A percentile compares a stretch with the other conserved stretches of the same genome.
phyloP scores from a whole-genome alignment of 2,329 filamentous ascomycete species.

The Cryoendolithus antarcticus region DNA sequence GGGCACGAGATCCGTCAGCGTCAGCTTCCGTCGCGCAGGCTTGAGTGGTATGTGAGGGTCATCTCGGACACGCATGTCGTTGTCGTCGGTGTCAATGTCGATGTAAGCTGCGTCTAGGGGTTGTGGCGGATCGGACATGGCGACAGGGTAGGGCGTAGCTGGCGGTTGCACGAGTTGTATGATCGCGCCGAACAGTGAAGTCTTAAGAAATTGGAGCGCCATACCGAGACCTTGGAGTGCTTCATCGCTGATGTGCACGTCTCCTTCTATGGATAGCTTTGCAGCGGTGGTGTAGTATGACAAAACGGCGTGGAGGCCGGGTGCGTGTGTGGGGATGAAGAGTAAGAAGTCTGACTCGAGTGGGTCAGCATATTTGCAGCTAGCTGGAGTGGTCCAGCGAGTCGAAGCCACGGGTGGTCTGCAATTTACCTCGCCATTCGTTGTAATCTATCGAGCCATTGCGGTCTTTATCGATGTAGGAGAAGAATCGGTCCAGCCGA shows the following conservation, averaged over 20 bases:
- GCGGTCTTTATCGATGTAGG: conserved; percentile 76
- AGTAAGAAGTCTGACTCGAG: conserved; percentile 65
- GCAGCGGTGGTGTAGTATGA: conserved; percentile 86
- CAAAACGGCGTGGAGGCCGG: conserved; percentile 67
- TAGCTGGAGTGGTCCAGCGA: not conserved
- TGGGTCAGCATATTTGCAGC: not conserved
- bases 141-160: not conserved
- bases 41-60: conserved; percentile 23
- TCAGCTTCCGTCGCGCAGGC: conserved; percentile 26
- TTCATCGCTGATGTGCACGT: conserved; percentile 84
- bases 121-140: conserved; percentile 2
- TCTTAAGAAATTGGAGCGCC: conserved; percentile 53
- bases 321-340: conserved; percentile 62
- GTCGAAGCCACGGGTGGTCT: not conserved
- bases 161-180: conserved; percentile 34
- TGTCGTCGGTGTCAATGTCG: conserved; percentile 4
- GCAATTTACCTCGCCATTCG: conserved; percentile 71
- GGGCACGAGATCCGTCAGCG: conserved; percentile 52
- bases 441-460: conserved; percentile 81
- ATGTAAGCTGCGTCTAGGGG: conserved; percentile 5
- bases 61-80: conserved; percentile 10
- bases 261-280: conserved; percentile 83
- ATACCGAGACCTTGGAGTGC: conserved; percentile 90
- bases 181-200: conserved; percentile 64
- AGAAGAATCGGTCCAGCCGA: conserved; percentile 74